Evolutionary conservation across 805 yeast genomes (phyloP), one percentile per base, ranked within the genome.

Genomic region (Metschnikowia koreensis): DNA sequence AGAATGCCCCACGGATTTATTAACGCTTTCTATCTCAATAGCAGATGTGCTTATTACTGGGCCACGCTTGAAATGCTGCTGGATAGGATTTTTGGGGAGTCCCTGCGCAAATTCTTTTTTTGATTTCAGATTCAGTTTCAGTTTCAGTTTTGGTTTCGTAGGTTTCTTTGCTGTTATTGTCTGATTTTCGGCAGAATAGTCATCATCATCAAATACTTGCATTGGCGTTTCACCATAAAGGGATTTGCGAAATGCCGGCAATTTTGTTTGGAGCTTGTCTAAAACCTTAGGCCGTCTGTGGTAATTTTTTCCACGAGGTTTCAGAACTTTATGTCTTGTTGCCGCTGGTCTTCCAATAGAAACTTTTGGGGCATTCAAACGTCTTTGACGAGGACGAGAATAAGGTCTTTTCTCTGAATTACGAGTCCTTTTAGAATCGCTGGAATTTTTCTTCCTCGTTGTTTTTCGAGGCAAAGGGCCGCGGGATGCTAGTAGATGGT

Each of bases 11-110:
- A 61, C 56, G 39, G 55, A 64, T 22, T 51, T 57, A 10, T 48
- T 53, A 3, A 58, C 54, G 45, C 73, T 70, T 44, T 73, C 77
- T 0, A 66, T 72, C 53, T 74, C 79, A 45, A 68, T 57, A 0
- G 55, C 66, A 2, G 68, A 65, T 2, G 77, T 73, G 37, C 62
- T 54, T 34, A 56, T 51, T 15, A 54, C 43, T 1, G 77, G 75
- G 26, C 56, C 54, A 41, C 74, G 47, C 17, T 48, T 48, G 48
- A 38, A 53, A 15, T 17, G 48, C 26, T 37, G 52, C n/a, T 50
- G 42, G 12, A 40, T 13, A 2, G 45, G 45, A 7, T 31, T 4
- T 7, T 42, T 31, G 12, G 16, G 3, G 26, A 13, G 16, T 6
- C 34, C 36, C 16, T 15, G 10, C 12, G 6, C 36, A 7, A 8